phyloP scores from a whole-genome alignment of 208 protist genomes.

The Kentomonas sorsogonicus region DNA sequence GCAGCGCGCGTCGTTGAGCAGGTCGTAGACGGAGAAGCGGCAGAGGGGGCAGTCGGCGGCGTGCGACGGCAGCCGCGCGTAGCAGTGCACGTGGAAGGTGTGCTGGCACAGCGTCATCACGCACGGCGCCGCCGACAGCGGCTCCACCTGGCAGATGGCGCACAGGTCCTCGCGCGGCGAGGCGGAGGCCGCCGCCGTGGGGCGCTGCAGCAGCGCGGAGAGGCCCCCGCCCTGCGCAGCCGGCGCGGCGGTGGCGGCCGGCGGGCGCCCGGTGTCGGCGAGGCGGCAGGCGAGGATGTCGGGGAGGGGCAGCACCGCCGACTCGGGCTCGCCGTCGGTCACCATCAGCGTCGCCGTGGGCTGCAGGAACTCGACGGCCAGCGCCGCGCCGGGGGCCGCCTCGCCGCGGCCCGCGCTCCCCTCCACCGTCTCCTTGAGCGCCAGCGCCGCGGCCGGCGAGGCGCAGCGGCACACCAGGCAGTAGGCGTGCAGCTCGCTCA shows the following conservation, averaged over 20 bases:
- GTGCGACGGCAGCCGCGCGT: conserved; percentile 37
- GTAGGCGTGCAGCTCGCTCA: conserved; percentile 57
- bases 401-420: too few relatives aligned
- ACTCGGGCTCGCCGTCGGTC: neutral
- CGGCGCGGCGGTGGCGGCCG: neutral
- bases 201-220: neutral
- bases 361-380: conserved; percentile 37
- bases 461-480: conserved; percentile 55
- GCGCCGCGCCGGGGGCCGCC: conserved; percentile 21
- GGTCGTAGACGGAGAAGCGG: conserved; percentile 66
- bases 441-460: conserved; percentile 19
- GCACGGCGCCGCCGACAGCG: conserved; percentile 23
- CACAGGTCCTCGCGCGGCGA: conserved; percentile 30
- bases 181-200: neutral
- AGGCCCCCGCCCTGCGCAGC: too few relatives aligned
- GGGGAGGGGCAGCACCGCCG: neutral
- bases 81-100: conserved; percentile 65
- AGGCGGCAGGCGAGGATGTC: neutral
- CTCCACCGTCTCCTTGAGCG: conserved; percentile 30
- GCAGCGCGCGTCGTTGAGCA: conserved; percentile 68
- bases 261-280: neutral
- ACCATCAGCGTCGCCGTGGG: neutral
- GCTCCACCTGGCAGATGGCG: conserved; percentile 68
- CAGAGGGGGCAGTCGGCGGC: conserved; percentile 70
- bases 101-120: conserved; percentile 74